Base-by-base conservation (phyloP, 176 grass and related monocot species). In the Phoenix roebelenii region DNA sequence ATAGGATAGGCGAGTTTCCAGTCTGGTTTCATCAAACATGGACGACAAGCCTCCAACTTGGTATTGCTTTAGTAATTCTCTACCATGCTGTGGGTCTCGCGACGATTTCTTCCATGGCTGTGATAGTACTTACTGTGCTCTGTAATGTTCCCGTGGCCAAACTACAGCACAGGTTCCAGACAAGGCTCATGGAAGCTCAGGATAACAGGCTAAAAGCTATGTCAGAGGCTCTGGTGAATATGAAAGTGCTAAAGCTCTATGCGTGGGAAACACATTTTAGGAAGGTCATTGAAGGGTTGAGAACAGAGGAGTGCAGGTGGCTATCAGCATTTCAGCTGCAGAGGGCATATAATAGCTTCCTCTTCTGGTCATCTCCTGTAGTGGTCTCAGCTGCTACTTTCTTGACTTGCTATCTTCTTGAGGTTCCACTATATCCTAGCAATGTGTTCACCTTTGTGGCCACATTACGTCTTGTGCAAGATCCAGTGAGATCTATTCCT, bases 241-340 rank as follows among this genome's bases (percentile, higher is more conserved):
- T 73, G 50, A 73, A 59, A 51, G 51, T 63, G 51, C 19, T 73
- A 7, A 73, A 72, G 26, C 70, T 72, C 14, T 59, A 72, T n/a
- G 70, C 70, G 7, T 72, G 70, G 70, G 70, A 72, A 15, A 32
- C 59, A 59, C 57, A 63, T 18, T 72, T 35, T 50, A 29, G 60
- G n/a, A 48, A 50, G 22, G 51, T 62, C 15, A 22, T 72, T 23
- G 57, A 61, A 51, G 70, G 18, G 1, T 51, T 72, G 59, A 62
- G 70, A 25, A 51, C 51, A 4, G 16, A 32, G 26, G 70, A 73
- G 16, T 52, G 22, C 16, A 73, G 55, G n/a, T 73, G 70, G 70
- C 25, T 73, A 6, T 73, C 57, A 18, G 25, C 12, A 15, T 61
- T 5, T 44, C 48, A 28, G 15, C 24, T 28, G 14, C 23, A 23